Evolutionary conservation across 2,329 filamentous ascomycete species (phyloP).

Genomic region (Fusarium sp.): DNA sequence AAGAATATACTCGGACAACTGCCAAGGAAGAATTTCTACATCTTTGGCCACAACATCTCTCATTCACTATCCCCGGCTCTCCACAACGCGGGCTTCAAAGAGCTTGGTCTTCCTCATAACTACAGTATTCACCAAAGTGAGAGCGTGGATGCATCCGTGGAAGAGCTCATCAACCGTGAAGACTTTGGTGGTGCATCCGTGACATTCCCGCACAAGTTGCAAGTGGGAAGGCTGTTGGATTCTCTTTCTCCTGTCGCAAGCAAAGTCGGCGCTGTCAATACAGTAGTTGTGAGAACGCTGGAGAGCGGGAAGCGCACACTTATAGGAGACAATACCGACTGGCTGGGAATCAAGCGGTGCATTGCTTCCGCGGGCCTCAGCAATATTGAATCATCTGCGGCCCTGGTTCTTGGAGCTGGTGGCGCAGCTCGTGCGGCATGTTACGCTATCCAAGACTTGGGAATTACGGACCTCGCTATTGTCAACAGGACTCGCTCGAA

Average conservation of each 20-base stretch:
- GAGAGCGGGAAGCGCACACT: background rate
- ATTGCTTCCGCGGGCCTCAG: no score
- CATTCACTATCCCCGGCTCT: conserved; percentile 16
- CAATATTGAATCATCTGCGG: no score
- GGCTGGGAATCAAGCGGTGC: conserved; percentile 16
- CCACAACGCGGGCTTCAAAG: conserved; percentile 1
- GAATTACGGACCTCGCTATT: no score
- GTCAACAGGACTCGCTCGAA: no score
- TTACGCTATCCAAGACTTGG: no score
- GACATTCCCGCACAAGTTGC: conserved; percentile 19
- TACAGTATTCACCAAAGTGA: conserved; percentile 19
- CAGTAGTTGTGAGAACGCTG: background rate
- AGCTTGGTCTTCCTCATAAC: background rate
- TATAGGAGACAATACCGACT: conserved; percentile 11
- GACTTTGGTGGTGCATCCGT: conserved; percentile 13
- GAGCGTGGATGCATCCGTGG: conserved; percentile 9
- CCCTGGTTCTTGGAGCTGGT: no score
- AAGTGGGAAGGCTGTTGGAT: background rate
- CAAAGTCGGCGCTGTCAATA: conserved; percentile 5
- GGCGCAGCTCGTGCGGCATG: no score
- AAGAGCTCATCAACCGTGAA: background rate
- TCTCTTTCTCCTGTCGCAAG: background rate
- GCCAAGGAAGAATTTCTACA: conserved; percentile 5
- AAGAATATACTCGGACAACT: no score
- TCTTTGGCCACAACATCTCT: conserved; percentile 15